Base-by-base conservation (phyloP, 352 stramenopile genomes). In the Pythium coloratum region DNA sequence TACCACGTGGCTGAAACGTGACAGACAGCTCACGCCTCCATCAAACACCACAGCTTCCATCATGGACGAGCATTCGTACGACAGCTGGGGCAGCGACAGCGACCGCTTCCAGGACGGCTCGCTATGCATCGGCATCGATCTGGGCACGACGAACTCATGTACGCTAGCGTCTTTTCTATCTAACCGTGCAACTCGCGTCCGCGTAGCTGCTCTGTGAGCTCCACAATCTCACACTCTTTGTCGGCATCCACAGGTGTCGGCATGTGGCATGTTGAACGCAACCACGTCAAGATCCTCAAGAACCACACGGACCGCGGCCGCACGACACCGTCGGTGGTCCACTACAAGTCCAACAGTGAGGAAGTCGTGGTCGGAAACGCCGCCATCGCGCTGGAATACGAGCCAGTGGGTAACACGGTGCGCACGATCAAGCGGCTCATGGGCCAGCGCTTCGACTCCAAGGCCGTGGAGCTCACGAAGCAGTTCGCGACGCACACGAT, bases 61-160 rank as follows among this genome's bases (percentile, higher is more conserved):
- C 20, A 71, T 70, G 55, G 66, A 76, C 18, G 58, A 67, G 34
- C 66, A 76, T 61, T 77, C 72, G 55, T 94, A 95, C 69, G 84
- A 95, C 46, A 92, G 84, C 64, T 96, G 88, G 88, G 84, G 88
- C 36, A 83, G 72, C 69, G 75, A 80, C 10, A 73, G 64, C 51
- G 83, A 93, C 53, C 81, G 76, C 62, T 94, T 94, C 66, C 76
- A 76, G 10, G 76, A 94, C 58, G 86, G 83, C 61, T 78, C 75
- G 47, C 77, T 92, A 55, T 94, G 84, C 69, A 98, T 99, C 65
- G 98, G 98, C 65, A 99, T 99, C 75, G 98, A 99, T 86, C 86
- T 99, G 63, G 98, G 98, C 75, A 99, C 98, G 9, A 99, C 98
- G 28, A 99, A 99, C 85, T 99, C 96, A 18, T 99, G 98, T 94